Evolutionary conservation across 2,329 filamentous ascomycete genomes (phyloP).

Genomic region (Sarocladium strictum): DNA sequence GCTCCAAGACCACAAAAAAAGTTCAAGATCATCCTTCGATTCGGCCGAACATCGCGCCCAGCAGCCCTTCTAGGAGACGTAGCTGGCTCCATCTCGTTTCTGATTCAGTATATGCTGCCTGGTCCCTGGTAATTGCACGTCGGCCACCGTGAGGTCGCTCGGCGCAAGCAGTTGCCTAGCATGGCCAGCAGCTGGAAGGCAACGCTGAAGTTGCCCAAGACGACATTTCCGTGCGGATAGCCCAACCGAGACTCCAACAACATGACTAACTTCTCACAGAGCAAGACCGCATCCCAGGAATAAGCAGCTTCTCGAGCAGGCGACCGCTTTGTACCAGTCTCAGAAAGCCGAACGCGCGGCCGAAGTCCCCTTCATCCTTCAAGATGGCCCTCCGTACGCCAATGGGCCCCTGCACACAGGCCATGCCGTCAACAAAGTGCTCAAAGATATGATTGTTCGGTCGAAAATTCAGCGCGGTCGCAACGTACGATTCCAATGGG

Average conservation of each 20-base stretch:
- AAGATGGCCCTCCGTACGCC: constrained; percentile 95
- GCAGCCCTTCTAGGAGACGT: too few relatives aligned
- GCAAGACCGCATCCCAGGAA: constrained; percentile 43
- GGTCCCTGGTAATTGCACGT: not conserved
- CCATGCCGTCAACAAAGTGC: constrained; percentile 92
- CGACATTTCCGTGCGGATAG: constrained; percentile 62
- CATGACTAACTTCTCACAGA: constrained; percentile 25
- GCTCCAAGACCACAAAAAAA: not conserved
- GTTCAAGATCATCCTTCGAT: too few relatives aligned
- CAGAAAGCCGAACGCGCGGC: constrained; percentile 56
- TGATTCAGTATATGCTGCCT: not conserved
- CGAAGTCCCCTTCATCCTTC: constrained; percentile 66
- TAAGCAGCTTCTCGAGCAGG: constrained; percentile 1
- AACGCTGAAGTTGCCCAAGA: constrained; percentile 69
- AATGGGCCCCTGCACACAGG: constrained; percentile 90
- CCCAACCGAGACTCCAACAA: not conserved
- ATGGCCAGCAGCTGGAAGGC: constrained; percentile 63
- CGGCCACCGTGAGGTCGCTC: not conserved
- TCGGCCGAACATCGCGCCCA: too few relatives aligned
- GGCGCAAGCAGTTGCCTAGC: constrained; percentile 8
- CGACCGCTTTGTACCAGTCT: constrained; percentile 65
- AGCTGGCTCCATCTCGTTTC: not conserved
- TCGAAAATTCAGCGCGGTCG: constrained; percentile 68
- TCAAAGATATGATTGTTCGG: constrained; percentile 89
- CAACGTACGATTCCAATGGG: constrained; percentile 75